Conservation (phyloP, 768 basidiomycete species). For the Trametes meyenii region DNA sequence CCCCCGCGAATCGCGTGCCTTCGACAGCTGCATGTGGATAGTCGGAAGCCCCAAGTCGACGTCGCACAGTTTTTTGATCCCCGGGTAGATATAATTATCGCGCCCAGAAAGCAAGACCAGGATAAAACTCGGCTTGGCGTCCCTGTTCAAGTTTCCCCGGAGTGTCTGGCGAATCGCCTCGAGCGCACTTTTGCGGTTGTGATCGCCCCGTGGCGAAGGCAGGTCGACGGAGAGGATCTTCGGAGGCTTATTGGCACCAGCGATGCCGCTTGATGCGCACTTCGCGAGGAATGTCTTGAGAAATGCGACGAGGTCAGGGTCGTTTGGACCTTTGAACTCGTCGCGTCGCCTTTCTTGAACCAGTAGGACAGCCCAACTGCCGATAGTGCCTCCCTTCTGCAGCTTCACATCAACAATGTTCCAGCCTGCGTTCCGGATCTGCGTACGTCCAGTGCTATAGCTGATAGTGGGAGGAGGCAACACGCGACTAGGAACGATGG, state of each 20-base stretch:
- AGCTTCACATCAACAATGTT: constrained; percentile 77
- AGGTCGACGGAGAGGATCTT: constrained; percentile 39
- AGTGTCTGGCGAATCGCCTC: constrained; percentile 40
- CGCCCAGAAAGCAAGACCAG: constrained; percentile 67
- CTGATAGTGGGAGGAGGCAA: constrained; percentile 59
- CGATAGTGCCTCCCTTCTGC: constrained; percentile 51
- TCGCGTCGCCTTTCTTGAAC: constrained; percentile 51
- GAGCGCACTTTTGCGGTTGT: constrained; percentile 47
- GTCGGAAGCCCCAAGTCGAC: constrained; percentile 75
- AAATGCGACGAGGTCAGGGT: constrained; percentile 45
- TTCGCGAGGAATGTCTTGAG: constrained; percentile 58
- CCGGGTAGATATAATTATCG: constrained; percentile 80
- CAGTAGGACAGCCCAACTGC: constrained; percentile 68
- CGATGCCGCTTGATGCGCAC: constrained; percentile 62
- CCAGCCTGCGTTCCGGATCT: constrained; percentile 67
- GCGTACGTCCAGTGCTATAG: constrained; percentile 51
- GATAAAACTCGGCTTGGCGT: constrained; percentile 59
- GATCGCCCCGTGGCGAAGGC: constrained; percentile 40
- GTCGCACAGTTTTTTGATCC: constrained; percentile 78
- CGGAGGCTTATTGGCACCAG: constrained; percentile 42
- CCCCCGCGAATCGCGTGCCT: constrained; percentile 52
- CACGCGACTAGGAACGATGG: constrained; percentile 64
- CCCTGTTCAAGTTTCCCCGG: constrained; percentile 13
- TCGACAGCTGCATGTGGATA: constrained; percentile 67
- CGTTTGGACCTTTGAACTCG: constrained; percentile 44